Conservation (phyloP, 2,329 filamentous ascomycete species). For the Microdochium nivale region DNA sequence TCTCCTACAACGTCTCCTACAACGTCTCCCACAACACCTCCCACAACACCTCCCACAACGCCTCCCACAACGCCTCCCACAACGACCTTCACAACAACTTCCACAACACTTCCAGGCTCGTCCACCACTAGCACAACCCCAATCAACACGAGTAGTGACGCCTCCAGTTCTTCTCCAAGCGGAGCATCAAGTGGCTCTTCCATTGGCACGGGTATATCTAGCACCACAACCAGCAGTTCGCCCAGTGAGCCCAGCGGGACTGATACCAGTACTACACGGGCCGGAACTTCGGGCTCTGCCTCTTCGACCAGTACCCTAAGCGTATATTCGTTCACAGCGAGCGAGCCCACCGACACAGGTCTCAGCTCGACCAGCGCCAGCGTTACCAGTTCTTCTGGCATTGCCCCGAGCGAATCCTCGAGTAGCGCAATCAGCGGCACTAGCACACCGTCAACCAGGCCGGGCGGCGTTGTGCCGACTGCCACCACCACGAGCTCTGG, state of each 20-base stretch:
- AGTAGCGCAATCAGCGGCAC: neutral
- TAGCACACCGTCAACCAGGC: neutral
- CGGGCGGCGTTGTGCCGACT: neutral
- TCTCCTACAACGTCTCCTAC: neutral
- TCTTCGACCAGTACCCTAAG: too few relatives aligned
- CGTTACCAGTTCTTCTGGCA: neutral
- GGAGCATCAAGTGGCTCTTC: neutral
- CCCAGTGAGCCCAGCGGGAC: too few relatives aligned
- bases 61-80: conserved; percentile 3
- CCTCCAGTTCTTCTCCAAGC: neutral
- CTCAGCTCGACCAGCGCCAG: too few relatives aligned
- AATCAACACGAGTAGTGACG: neutral
- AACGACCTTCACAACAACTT: conserved; percentile 3
- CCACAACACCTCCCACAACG: conserved; percentile 3
- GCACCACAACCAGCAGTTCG: too few relatives aligned
- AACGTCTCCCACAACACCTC: neutral
- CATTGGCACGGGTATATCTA: neutral
- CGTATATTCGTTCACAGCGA: too few relatives aligned
- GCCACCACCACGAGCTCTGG: neutral
- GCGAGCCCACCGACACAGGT: too few relatives aligned
- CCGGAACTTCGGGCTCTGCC: too few relatives aligned
- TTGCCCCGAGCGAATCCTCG: neutral
- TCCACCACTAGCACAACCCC: conserved; percentile 5
- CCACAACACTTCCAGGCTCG: conserved; percentile 2
- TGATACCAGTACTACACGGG: too few relatives aligned